A percentile compares a stretch with the other conserved stretches of the same genome.
phyloP scores from a whole-genome alignment of 78 protist genomes.

The Dictyostelium citrinum region DNA sequence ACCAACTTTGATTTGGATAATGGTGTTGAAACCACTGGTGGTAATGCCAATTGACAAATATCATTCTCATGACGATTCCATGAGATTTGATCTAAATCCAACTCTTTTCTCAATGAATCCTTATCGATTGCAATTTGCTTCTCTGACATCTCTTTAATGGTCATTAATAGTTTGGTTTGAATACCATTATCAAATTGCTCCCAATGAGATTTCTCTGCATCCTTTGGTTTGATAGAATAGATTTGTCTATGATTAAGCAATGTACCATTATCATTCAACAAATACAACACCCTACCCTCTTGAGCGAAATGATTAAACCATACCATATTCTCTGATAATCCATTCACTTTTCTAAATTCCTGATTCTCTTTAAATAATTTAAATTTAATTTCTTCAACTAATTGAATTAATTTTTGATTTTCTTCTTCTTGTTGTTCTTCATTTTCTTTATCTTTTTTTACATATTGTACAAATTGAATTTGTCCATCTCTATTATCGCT shows the following conservation, averaged over 20 bases:
- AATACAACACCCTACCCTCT: conserved; percentile 53
- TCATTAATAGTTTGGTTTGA: conserved; percentile 21
- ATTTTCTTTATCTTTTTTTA: neutral
- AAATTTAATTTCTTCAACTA: neutral
- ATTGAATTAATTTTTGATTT: neutral
- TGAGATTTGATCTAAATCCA: conserved; percentile 17
- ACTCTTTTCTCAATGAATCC: neutral
- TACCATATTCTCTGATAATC: conserved; percentile 16
- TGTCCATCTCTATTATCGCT: neutral
- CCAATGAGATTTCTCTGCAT: conserved; percentile 50
- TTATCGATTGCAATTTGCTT: conserved; percentile 21
- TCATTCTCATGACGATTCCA: conserved; percentile 37
- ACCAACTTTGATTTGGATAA: neutral
- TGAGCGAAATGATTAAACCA: conserved; percentile 47
- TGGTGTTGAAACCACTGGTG: neutral
- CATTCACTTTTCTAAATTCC: conserved; percentile 13
- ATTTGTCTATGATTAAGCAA: neutral
- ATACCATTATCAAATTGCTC: conserved; percentile 52
- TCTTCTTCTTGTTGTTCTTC: neutral
- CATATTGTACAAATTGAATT: neutral
- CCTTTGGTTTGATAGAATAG: conserved; percentile 40
- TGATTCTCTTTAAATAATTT: neutral
- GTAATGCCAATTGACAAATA: conserved; percentile 11
- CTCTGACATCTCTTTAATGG: neutral
- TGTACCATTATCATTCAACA: neutral